Conservation (phyloP, 2,329 filamentous ascomycete genomes). For the Fusarium poae region DNA sequence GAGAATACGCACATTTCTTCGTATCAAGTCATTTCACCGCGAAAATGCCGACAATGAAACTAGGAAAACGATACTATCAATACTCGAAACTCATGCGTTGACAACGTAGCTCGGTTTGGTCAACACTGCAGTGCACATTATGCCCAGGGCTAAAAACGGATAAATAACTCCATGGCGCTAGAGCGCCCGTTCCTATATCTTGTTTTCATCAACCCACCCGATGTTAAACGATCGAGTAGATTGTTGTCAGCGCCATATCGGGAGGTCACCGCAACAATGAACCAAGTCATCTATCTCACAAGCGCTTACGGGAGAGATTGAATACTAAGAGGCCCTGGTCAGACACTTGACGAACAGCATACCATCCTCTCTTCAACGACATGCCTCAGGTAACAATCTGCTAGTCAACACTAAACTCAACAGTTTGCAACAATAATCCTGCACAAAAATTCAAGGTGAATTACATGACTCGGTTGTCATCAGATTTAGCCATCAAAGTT, state of each 20-base stretch:
- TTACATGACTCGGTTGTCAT: conserved; percentile 37
- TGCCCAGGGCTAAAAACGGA: conserved; percentile 31
- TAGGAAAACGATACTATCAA: conserved; percentile 8
- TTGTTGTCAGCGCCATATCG: conserved; percentile 33
- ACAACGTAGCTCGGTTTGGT: neutral
- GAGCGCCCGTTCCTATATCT: conserved; percentile 17
- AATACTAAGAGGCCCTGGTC: conserved; percentile 7
- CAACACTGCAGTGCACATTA: conserved; percentile 6
- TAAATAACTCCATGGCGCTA: conserved; percentile 36
- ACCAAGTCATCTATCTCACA: conserved; percentile 19
- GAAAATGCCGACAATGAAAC: conserved; percentile 42
- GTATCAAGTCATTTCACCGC: conserved; percentile 19
- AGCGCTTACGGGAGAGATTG: conserved; percentile 26
- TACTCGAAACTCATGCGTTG: conserved; percentile 6
- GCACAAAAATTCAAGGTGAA: neutral
- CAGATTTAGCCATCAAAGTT: conserved; percentile 37
- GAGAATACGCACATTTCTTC: conserved; percentile 7
- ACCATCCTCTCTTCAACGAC: neutral
- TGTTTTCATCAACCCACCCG: conserved; percentile 16
- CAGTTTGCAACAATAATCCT: neutral
- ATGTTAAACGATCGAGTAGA: conserved; percentile 1
- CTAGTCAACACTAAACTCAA: neutral
- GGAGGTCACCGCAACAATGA: conserved; percentile 9
- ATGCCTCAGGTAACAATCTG: neutral
- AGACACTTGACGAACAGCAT: conserved; percentile 10